Conservation (phyloP, 371 early-diverging fungal species). For the Mortierella sp. region DNA sequence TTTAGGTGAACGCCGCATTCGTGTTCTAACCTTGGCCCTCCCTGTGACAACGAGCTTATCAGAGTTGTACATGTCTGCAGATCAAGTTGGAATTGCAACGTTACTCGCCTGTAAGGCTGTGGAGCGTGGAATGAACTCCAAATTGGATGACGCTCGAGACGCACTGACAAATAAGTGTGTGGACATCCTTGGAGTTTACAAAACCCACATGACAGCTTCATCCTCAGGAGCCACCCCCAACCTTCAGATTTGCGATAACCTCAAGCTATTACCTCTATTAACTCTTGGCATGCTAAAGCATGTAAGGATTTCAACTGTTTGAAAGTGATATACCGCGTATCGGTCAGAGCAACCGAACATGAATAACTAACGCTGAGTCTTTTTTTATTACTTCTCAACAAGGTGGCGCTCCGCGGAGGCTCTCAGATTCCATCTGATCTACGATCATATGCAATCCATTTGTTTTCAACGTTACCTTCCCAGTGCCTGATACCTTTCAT, state of each 20-base stretch:
- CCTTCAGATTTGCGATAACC: constrained; percentile 85
- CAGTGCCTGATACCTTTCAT: constrained; percentile 82
- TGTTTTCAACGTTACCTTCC: constrained; percentile 82
- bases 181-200: constrained; percentile 90
- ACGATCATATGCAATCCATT: constrained; percentile 78
- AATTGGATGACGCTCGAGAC: constrained; percentile 96
- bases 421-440: constrained; percentile 81
- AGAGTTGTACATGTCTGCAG: constrained; percentile 87
- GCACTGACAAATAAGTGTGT: constrained; percentile 88
- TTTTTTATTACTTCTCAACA: not conserved
- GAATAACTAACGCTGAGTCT: not conserved
- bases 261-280: constrained; percentile 89
- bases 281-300: constrained; percentile 87
- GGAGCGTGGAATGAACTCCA: constrained; percentile 87
- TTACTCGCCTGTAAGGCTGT: constrained; percentile 91
- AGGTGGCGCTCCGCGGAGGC: constrained; percentile 74
- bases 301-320: constrained; percentile 45
- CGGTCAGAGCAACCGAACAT: not conserved
- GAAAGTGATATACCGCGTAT: not conserved
- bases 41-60: constrained; percentile 87
- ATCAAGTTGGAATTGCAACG: constrained; percentile 87
- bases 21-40: constrained; percentile 93
- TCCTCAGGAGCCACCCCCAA: constrained; percentile 85
- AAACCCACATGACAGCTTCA: constrained; percentile 79
- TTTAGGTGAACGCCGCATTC: constrained; percentile 93